Base-by-base conservation (phyloP, 148 eudicot species). In the Fallopia convolvulus region DNA sequence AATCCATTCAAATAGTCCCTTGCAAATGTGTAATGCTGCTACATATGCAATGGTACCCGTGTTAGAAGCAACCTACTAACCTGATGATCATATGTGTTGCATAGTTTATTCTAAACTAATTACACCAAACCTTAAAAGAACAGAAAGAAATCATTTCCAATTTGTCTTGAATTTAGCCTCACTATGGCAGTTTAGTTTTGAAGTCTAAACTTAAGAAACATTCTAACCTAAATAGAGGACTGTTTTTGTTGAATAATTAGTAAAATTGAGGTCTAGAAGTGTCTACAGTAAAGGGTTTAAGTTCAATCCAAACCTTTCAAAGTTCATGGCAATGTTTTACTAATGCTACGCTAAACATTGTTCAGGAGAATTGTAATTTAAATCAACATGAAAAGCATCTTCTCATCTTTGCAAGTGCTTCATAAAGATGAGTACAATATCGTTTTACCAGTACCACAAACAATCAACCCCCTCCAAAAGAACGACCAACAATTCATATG, bases 1-100 rank as follows among this genome's bases (percentile, higher is more conserved):
- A 48, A 60, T 44, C 50, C 83, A 83, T 87, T 63, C 26, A n/a
- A n/a, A n/a, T 60, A 32, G 65, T 68, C 72, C 12, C 72, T 61
- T 61, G 70, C 70, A 26, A 26, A 61, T 32, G 21, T 21, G 9
- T 26, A 26, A 30, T 61, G 15, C 70, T 61, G 70, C 23, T 26
- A 11, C 44, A 68, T 39, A 39, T 14, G 36, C 44, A 36, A 68
- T 36, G 21, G 42, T 32, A 68, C 44, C 21, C 72, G 32, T 14
- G 44, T 36, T 39, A 68, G 39, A 66, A 36, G 20, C 72, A 15
- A 68, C 46, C 1, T 17, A 68, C 10, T 13, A 33, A 68, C 72
- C 6, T 17, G 20, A 33, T 17, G 21, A 5, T 12, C 70, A 8
- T 13, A 63, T 26, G 21, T 58, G 32, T 8, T 56, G n/a, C 10